Evolutionary conservation across 192 early-diverging fungal genomes (phyloP), one percentile per base, ranked within the genome.

Genomic region (Rhizophagus clarus): DNA sequence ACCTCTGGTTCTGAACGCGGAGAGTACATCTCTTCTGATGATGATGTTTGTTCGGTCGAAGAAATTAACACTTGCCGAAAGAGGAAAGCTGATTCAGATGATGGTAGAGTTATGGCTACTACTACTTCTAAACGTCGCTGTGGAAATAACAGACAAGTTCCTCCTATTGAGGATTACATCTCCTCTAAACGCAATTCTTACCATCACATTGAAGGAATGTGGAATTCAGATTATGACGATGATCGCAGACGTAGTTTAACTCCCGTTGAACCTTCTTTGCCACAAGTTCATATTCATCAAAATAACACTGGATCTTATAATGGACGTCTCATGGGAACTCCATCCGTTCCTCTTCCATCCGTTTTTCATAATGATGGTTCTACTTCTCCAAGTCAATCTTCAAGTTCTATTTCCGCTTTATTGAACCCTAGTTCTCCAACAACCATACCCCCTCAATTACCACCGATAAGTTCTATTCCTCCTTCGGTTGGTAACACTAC

Each of bases 101-200:
- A 56, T 61, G 47, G 68, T 8, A 12, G 17, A 34, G 14, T 20
- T 8, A 28, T 40, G 17, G 29, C 62, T 45, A 77, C 31, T 40
- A 7, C 37, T 8, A 40, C 0, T 40, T 40, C 37, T 24, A 77
- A 77, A 66, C 40, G 82, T 62, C 73, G 32, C 20, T 64, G 82
- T 42, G 32, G 40, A 26, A 60, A 72, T 22, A 32, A 4, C 40
- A 51, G 77, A 56, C 64, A 66, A 71, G 86, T 88, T 0, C 87
- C 85, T 32, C 84, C 86, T 10, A 90, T 90, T 61, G 89, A 90
- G 64, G 89, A 90, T 73, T 87, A 82, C 28, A 85, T 87, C 61
- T 45, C 42, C 0, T 45, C 42, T 1, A 37, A 68, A 17, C 82
- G 86, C n/a, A 89, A 85, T n/a, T 11, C 37, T 70, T 64, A 51